Conservation (phyloP, 495 filamentous ascomycete genomes). For the Polyplosphaeria fusca region DNA sequence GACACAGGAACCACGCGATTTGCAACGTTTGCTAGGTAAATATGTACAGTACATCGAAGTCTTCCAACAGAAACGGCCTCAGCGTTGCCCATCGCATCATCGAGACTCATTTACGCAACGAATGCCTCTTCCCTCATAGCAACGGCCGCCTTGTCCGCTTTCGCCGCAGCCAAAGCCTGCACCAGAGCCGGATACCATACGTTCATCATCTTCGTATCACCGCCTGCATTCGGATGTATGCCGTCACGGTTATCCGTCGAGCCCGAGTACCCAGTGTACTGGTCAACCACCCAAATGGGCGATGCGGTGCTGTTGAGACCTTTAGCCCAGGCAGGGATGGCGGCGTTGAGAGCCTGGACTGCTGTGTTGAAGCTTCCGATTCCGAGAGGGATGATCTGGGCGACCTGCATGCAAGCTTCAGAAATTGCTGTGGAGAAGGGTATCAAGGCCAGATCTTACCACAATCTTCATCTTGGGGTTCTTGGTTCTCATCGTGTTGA, state of each 20-base stretch:
- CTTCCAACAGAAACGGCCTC: too few relatives aligned
- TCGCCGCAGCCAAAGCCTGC: conserved; percentile 34
- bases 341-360: conserved; percentile 48
- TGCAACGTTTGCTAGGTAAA: too few relatives aligned
- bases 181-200: conserved; percentile 48
- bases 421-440: neutral
- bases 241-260: conserved; percentile 46
- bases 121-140: conserved; percentile 4
- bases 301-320: conserved; percentile 47
- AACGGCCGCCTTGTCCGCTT: conserved; percentile 7
- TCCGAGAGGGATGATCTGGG: conserved; percentile 52
- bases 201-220: conserved; percentile 48
- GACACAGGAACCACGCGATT: too few relatives aligned
- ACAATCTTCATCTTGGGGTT: conserved; percentile 53
- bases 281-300: conserved; percentile 53
- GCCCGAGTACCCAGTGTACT: conserved; percentile 45
- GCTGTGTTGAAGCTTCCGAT: conserved; percentile 40
- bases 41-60: too few relatives aligned
- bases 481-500: conserved; percentile 46
- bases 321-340: conserved; percentile 48
- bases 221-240: conserved; percentile 48
- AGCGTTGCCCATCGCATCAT: neutral
- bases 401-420: conserved; percentile 41
- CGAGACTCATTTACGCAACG: conserved; percentile 4
- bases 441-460: conserved; percentile 38